Evolutionary conservation across 371 early-diverging fungal genomes (phyloP).

Genomic region (Mucor velutinosus): DNA sequence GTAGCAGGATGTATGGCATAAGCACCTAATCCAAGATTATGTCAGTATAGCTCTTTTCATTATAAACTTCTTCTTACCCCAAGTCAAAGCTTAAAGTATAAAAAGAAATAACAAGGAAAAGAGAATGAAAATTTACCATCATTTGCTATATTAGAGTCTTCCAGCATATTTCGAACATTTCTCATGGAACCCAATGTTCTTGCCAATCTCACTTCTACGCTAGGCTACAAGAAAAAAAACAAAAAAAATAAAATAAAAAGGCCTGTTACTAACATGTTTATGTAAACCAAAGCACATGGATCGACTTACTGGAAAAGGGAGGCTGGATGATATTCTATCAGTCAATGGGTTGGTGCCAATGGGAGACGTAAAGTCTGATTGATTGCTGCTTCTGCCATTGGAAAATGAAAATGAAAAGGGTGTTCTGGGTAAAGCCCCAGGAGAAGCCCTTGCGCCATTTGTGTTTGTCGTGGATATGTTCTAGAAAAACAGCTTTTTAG

Average conservation of each 20-base stretch:
- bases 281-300: background rate
- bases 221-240: slow-evolving; percentile 25
- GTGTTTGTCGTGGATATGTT: background rate
- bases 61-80: background rate
- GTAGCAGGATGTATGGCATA: background rate
- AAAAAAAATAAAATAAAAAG: background rate
- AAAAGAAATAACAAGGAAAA: background rate
- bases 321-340: slow-evolving; percentile 18
- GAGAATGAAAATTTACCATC: background rate
- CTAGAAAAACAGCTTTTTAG: background rate
- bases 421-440: background rate
- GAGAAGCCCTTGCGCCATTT: background rate
- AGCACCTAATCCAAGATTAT: background rate
- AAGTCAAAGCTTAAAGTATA: background rate
- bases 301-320: slow-evolving; percentile 40
- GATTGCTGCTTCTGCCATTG: slow-evolving; percentile 5
- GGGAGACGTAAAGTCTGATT: slow-evolving; percentile 15
- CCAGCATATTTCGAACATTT: slow-evolving; percentile 45
- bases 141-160: slow-evolving; percentile 20
- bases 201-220: slow-evolving; percentile 47
- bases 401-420: slow-evolving; percentile 21
- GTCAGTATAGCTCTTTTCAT: background rate
- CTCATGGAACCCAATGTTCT: slow-evolving; percentile 48
- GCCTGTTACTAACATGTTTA: background rate
- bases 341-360: slow-evolving; percentile 5